Evolutionary conservation across 1,284 basidiomycete species (phyloP).

Genomic region (Melampsora abietis-canadensis): DNA sequence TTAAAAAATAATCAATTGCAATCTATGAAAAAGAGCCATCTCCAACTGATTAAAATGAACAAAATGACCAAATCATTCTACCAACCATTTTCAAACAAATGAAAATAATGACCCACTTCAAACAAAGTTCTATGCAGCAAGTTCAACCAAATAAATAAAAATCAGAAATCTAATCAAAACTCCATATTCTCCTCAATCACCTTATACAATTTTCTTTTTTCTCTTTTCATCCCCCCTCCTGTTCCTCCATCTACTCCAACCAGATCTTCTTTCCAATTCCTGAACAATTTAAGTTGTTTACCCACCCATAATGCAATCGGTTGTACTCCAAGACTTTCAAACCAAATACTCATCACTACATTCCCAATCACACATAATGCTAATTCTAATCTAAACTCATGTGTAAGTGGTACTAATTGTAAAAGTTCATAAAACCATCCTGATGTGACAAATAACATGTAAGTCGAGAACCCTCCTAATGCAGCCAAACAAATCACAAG

Average conservation of each 20-base stretch:
- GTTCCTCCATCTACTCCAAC: not conserved
- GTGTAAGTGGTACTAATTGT: constrained; percentile 14
- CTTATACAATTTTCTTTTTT: constrained; percentile 25
- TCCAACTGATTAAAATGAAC: too few relatives aligned
- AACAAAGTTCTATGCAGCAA: too few relatives aligned
- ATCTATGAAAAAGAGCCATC: too few relatives aligned
- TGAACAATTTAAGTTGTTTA: constrained; percentile 10
- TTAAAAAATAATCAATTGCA: too few relatives aligned
- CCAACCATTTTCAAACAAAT: too few relatives aligned
- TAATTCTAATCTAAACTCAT: constrained; percentile 25
- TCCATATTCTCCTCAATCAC: constrained; percentile 33
- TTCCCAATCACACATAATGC: constrained; percentile 26
- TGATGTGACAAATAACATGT: constrained; percentile 21
- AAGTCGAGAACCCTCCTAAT: constrained; percentile 27
- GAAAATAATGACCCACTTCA: too few relatives aligned
- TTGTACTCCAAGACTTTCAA: constrained; percentile 37
- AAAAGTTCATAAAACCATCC: constrained; percentile 26
- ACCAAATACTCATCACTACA: constrained; percentile 22
- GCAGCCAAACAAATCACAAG: constrained; percentile 28
- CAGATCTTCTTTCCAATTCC: constrained; percentile 2
- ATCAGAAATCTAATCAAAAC: too few relatives aligned
- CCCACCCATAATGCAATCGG: constrained; percentile 35
- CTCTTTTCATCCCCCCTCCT: constrained; percentile 16
- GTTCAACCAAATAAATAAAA: too few relatives aligned
- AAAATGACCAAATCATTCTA: too few relatives aligned